Evolutionary conservation across 2,329 filamentous ascomycete species (phyloP).

Genomic region (Trichophaea hybrida): DNA sequence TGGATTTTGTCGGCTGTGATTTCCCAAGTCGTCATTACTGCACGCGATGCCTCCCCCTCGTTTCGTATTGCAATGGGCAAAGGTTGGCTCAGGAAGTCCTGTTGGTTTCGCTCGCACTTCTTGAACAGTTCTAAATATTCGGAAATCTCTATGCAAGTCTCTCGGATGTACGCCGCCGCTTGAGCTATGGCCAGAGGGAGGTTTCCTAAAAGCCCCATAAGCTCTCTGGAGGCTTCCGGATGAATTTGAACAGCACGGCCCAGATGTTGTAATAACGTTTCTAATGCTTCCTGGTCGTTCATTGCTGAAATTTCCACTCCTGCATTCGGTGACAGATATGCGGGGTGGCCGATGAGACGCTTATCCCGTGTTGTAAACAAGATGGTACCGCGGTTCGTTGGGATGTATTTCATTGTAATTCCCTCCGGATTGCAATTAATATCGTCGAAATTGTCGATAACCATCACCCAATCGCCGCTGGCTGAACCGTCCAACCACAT

Average conservation of each 20-base stretch:
- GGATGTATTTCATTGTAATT: conserved; percentile 5
- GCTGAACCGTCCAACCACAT: conserved; percentile 6
- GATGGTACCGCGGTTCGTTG: conserved; percentile 4
- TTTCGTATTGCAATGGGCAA: not conserved
- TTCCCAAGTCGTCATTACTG: conserved; percentile 9
- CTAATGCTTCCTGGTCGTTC: not conserved
- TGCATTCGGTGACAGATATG: not conserved
- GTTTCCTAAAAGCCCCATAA: conserved; percentile 4
- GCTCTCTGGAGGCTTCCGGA: not conserved
- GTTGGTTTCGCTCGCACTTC: not conserved
- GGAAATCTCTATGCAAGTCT: not conserved
- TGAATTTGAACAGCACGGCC: not conserved
- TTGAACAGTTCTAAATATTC: conserved; percentile 9
- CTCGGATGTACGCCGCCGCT: conserved; percentile 8
- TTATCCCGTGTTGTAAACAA: conserved; percentile 10
- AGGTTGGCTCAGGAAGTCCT: not conserved
- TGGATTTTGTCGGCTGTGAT: conserved; percentile 10
- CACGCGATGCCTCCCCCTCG: conserved; percentile 3
- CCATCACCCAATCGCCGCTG: conserved; percentile 9
- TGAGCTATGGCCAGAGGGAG: conserved; percentile 13
- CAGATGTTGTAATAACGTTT: not conserved
- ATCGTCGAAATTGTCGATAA: conserved; percentile 12
- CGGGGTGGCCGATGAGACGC: not conserved
- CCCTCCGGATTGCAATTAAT: not conserved
- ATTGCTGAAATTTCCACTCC: conserved; percentile 3